A percentile compares a stretch with the other conserved stretches of the same genome.
Evolutionary conservation across 1,284 basidiomycete species (phyloP).

Genomic region (Hemileia vastatrix): DNA sequence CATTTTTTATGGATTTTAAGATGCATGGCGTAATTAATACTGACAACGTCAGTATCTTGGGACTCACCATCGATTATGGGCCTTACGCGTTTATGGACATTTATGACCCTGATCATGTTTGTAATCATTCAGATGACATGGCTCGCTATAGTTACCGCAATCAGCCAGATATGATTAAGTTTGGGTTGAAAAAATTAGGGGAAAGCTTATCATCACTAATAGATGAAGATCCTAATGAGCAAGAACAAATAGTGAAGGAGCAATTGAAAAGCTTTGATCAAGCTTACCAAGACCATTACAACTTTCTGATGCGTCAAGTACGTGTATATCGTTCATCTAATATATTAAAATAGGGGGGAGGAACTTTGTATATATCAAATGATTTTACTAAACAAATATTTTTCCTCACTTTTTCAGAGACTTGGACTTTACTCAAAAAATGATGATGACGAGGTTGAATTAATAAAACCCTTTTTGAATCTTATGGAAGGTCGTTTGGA

Average conservation of each 20-base stretch:
- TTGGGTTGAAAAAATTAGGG: not conserved
- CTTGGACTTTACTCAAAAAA: slow-evolving; percentile 58
- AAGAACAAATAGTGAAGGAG: not conserved
- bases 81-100: slow-evolving; percentile 95
- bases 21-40: slow-evolving; percentile 85
- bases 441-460: slow-evolving; percentile 53
- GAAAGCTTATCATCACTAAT: not conserved
- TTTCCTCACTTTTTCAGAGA: slow-evolving; percentile 49
- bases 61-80: slow-evolving; percentile 14
- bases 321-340: too few species aligned
- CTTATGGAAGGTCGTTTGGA: slow-evolving; percentile 67
- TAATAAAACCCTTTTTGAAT: slow-evolving; percentile 58
- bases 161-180: slow-evolving; percentile 1
- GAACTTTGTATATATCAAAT: not conserved
- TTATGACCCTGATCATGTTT: slow-evolving; percentile 72
- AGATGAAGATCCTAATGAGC: not conserved
- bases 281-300: not conserved
- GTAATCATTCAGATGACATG: slow-evolving; percentile 48
- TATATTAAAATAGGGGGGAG: not conserved
- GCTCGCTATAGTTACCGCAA: not conserved
- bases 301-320: not conserved
- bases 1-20: not conserved
- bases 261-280: not conserved
- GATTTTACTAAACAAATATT: not conserved
- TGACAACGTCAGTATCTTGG: slow-evolving; percentile 58